Evolutionary conservation across 495 filamentous ascomycete species (phyloP).

Genomic region (Sporormia fimetaria): DNA sequence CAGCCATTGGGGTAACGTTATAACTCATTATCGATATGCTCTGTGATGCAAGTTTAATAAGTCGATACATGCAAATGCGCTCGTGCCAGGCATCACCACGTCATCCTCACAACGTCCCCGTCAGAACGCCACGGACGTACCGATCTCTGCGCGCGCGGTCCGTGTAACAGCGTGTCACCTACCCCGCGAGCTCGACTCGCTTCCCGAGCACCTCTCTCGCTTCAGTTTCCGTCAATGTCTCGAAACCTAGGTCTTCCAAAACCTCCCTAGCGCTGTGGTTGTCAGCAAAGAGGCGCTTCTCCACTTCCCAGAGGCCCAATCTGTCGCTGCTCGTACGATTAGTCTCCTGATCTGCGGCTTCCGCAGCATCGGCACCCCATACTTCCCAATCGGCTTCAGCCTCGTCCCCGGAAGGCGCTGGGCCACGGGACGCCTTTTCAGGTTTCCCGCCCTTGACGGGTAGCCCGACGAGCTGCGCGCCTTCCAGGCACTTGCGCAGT

Average conservation of each 20-base stretch:
- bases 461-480: constrained; percentile 54
- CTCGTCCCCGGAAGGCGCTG: constrained; percentile 11
- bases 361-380: constrained; percentile 31
- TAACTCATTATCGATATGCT: no score
- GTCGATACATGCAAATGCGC: no score
- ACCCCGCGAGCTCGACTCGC: constrained; percentile 53
- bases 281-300: constrained; percentile 62
- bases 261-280: constrained; percentile 69
- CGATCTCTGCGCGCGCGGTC: no score
- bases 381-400: constrained; percentile 22
- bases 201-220: constrained; percentile 66
- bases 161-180: no score
- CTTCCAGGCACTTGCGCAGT: constrained; percentile 60
- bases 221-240: constrained; percentile 53
- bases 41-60: no score
- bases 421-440: background rate
- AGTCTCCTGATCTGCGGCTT: constrained; percentile 16
- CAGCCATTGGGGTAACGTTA: no score
- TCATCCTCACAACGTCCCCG: no score
- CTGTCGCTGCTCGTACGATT: constrained; percentile 8
- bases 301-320: constrained; percentile 58
- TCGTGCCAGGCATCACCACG: no score
- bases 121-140: no score
- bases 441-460: constrained; percentile 34
- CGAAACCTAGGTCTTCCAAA: constrained; percentile 55